Conservation (phyloP, 768 basidiomycete genomes). For the Tulasnella calospora region DNA sequence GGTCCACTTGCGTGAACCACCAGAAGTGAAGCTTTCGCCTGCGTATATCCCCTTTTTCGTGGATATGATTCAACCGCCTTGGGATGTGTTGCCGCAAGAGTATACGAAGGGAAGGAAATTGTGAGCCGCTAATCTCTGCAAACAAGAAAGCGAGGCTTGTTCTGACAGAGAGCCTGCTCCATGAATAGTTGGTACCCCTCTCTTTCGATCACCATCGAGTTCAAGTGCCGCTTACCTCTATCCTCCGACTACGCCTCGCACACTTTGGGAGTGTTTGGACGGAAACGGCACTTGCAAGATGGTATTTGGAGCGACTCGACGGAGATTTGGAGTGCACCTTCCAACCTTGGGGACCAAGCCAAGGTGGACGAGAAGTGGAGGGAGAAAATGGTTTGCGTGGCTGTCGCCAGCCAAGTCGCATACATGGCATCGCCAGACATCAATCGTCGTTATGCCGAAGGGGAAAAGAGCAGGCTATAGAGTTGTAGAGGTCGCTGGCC, state of each 20-base stretch:
- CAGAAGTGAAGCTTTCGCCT: neutral
- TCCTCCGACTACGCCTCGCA: neutral
- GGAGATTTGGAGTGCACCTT: neutral
- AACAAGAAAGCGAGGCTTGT: neutral
- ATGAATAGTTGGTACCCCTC: neutral
- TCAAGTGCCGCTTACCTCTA: constrained; percentile 1
- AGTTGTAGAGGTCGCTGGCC: neutral
- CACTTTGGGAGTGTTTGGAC: neutral
- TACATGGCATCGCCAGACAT: neutral
- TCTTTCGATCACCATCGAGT: neutral
- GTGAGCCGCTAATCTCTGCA: neutral
- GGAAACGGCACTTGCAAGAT: neutral
- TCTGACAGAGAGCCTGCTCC: neutral
- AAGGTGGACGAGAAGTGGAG: constrained; percentile 5
- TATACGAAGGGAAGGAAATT: neutral
- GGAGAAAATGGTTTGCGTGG: constrained; percentile 12
- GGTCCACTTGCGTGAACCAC: neutral
- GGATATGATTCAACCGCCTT: neutral
- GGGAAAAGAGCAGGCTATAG: neutral
- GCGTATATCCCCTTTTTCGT: neutral
- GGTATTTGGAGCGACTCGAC: neutral
- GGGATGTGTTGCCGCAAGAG: neutral
- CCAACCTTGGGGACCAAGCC: neutral
- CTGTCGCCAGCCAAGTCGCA: neutral
- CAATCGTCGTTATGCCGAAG: neutral